Evolutionary conservation across 2,329 filamentous ascomycete genomes (phyloP).

Genomic region (Cladophialophora exuberans): DNA sequence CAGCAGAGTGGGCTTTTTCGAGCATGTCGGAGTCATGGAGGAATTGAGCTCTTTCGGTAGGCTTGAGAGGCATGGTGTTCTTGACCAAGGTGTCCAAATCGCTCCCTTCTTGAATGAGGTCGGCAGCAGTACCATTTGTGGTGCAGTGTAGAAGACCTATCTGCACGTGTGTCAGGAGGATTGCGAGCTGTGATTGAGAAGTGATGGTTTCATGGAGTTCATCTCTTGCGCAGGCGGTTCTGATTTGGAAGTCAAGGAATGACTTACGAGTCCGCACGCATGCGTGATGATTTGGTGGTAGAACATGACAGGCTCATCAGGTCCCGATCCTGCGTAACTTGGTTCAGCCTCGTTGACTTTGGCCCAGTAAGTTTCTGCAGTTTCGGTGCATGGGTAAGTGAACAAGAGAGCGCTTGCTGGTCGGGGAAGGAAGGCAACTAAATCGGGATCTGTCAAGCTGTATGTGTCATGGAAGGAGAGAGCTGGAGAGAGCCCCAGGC

Average conservation of each 20-base stretch:
- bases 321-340: conserved; percentile 52
- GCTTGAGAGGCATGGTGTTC: conserved; percentile 48
- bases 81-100: conserved; percentile 50
- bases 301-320: conserved; percentile 59
- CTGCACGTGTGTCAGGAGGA: no score
- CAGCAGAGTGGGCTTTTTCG: conserved; percentile 32
- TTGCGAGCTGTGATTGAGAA: no score
- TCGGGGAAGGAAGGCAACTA: conserved; percentile 55
- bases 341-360: conserved; percentile 47
- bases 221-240: no score
- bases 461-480: conserved; percentile 60
- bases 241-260: no score
- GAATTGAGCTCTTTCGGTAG: conserved; percentile 52
- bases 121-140: conserved; percentile 52
- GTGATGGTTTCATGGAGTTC: no score
- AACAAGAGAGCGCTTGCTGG: conserved; percentile 59
- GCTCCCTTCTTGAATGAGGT: conserved; percentile 48
- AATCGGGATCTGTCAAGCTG: conserved; percentile 54
- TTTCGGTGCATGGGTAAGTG: conserved; percentile 47
- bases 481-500: conserved; percentile 51
- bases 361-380: conserved; percentile 41
- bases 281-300: conserved; percentile 63
- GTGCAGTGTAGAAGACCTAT: conserved; percentile 61
- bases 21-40: conserved; percentile 51
- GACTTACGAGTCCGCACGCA: conserved; percentile 62